These are phyloP conservation scores for Magnolia sinica DNA, from an alignment of 164 flowering plant species.

Conservation along the genomic window DNA sequence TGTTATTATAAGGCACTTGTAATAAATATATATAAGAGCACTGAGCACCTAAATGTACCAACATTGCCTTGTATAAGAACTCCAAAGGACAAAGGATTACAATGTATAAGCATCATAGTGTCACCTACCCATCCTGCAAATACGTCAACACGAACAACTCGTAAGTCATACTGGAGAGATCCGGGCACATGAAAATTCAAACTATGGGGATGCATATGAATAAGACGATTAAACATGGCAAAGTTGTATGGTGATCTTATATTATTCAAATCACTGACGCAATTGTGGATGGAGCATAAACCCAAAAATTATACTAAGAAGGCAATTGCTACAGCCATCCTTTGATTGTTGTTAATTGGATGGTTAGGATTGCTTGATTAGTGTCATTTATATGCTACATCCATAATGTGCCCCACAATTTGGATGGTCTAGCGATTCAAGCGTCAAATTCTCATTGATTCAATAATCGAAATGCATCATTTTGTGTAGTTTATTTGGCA, in stretches of 20 bases:
- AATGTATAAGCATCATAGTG: constrained; percentile 7
- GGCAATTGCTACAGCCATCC: neutral
- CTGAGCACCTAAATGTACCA: constrained; percentile 6
- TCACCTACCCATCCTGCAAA: constrained; percentile 78
- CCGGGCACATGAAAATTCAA: neutral
- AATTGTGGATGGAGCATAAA: neutral
- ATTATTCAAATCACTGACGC: neutral
- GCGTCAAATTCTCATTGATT: neutral
- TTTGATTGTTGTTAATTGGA: too few species aligned
- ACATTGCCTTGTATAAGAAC: neutral
- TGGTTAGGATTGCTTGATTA: neutral
- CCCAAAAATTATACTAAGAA: neutral
- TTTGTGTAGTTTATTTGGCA: too few species aligned
- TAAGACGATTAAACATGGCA: neutral
- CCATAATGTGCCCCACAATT: neutral
- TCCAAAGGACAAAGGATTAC: constrained; percentile 1
- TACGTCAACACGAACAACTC: constrained; percentile 10
- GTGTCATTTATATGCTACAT: neutral
- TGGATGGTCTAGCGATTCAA: neutral
- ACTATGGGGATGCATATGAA: neutral
- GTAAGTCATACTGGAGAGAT: constrained; percentile 1
- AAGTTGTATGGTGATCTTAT: neutral
- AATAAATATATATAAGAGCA: constrained; percentile 1
- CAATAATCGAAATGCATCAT: neutral
- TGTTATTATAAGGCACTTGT: neutral